Evolutionary conservation across 2,329 filamentous ascomycete species (phyloP), one percentile per base, ranked within the genome.

Genomic region (Ophiostoma sp.): DNA sequence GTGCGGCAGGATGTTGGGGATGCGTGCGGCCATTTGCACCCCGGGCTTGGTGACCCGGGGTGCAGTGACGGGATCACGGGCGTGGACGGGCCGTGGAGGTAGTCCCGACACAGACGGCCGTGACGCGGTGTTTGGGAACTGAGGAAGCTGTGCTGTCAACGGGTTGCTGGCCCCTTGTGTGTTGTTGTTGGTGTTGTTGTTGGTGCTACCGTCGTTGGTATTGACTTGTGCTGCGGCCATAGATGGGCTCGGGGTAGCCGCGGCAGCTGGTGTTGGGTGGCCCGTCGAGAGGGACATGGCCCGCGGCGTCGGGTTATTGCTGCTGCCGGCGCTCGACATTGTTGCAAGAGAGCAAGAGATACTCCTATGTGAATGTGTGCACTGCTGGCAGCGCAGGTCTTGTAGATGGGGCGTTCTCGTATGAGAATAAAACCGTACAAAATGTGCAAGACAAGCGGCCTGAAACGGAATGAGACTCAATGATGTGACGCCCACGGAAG

Each of bases 1-100:
- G 72, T 89, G 87, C 3, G 89, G 89, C 18, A 91, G 80, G 66
- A 87, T 82, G 63, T 79, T 79, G 40, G 84, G 84, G 64, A 87
- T 87, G 12, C 58, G 69, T 11, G 63, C 55, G 7, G 63, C 52
- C 18, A 52, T 11, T 49, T 67, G 62, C 27, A 52, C 36, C 7
- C 40, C 16, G 5, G 63, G 36, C 8, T 41, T 41, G 40, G 47
- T 41, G 36, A 64, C 41, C 3, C 36, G 64, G 0, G 67, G 67
- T 6, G 66, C 66, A 2, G 38, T 60, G 16, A 64, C 60, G 12
- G 65, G 49, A n/a, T 64, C 42, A 5, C 60, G 68, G 16, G 4
- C 40, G 60, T 42, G 60, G 40, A 4, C 40, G 5, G n/a, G 14
- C 5, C 40, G 60, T 11, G 60, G 60, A 5, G 60, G 60, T 5